A percentile compares a stretch with the other conserved stretches of the same genome.
Conservation (phyloP, 2,329 filamentous ascomycete genomes). For the Colletotrichum navitas region DNA sequence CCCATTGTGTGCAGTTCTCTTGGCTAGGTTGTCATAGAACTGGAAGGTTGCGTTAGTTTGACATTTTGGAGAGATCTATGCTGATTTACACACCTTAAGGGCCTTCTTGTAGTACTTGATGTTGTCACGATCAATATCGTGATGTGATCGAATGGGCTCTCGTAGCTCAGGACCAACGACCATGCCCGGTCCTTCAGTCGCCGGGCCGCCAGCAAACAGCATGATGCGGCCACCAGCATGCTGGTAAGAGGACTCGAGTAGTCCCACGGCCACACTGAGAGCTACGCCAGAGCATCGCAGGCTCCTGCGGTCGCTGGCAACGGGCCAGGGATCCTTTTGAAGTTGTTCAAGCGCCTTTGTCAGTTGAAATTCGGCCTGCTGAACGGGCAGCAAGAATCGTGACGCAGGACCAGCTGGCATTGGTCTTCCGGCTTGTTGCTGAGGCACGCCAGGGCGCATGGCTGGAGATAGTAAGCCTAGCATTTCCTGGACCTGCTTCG, state of each 20-base stretch:
- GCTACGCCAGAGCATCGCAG: slow-evolving; percentile 95
- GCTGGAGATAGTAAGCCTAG: slow-evolving; percentile 82
- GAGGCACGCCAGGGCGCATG: slow-evolving; percentile 79
- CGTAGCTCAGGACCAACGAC: slow-evolving; percentile 96
- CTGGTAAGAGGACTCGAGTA: slow-evolving; percentile 95
- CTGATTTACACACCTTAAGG: slow-evolving; percentile 75
- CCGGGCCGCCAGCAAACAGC: slow-evolving; percentile 94
- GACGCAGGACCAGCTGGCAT: slow-evolving; percentile 84
- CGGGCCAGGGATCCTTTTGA: slow-evolving; percentile 97
- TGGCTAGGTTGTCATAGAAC: slow-evolving; percentile 96
- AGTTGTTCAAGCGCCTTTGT: slow-evolving; percentile 96
- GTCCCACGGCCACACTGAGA: slow-evolving; percentile 91
- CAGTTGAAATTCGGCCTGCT: slow-evolving; percentile 96
- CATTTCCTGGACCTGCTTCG: slow-evolving; percentile 99
- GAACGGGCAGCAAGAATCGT: slow-evolving; percentile 92
- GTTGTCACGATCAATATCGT: slow-evolving; percentile 98
- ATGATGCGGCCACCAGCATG: slow-evolving; percentile 96
- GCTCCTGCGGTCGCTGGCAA: slow-evolving; percentile 90
- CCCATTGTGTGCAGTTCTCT: slow-evolving; percentile 94
- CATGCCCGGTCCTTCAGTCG: slow-evolving; percentile 96
- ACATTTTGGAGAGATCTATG: slow-evolving; percentile 4
- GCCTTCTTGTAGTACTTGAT: slow-evolving; percentile 99
- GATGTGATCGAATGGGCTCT: slow-evolving; percentile 96
- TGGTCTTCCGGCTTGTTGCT: slow-evolving; percentile 80
- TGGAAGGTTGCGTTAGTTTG: slow-evolving; percentile 54